Percentiles rank a stretch among this genome's conserved stretches.
Evolutionary conservation across 192 early-diverging fungal genomes (phyloP).

Genomic region (Coemansia sp.): DNA sequence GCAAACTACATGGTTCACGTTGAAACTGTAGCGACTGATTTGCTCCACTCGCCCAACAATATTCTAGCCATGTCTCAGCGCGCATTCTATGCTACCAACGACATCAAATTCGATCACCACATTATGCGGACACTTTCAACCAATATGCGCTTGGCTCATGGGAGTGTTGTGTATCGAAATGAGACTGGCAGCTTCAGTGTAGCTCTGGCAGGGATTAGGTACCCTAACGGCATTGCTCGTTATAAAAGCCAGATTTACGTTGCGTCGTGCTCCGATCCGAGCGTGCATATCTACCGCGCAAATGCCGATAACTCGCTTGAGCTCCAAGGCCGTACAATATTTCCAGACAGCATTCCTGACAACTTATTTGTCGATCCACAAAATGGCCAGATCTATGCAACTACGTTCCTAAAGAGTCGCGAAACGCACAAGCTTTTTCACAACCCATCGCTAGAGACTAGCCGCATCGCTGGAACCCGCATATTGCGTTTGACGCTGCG

Average conservation of each 20-base stretch:
- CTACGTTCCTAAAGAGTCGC: constrained; percentile 25
- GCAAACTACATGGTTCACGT: constrained; percentile 49
- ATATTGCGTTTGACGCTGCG: constrained; percentile 29
- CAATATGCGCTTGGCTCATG: constrained; percentile 23
- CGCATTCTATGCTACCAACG: constrained; percentile 65
- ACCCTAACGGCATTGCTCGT: constrained; percentile 51
- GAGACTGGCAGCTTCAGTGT: constrained; percentile 24
- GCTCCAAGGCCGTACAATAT: constrained; percentile 22
- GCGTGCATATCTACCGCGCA: constrained; percentile 33
- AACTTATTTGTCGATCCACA: constrained; percentile 39
- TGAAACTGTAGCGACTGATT: constrained; percentile 56
- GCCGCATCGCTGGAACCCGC: constrained; percentile 26
- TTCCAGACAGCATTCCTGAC: constrained; percentile 36
- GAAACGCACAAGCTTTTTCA: constrained; percentile 32
- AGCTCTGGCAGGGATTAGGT: constrained; percentile 25
- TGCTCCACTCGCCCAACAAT: constrained; percentile 61
- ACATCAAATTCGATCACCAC: constrained; percentile 36
- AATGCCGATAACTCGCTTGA: constrained; percentile 1
- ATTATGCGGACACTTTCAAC: constrained; percentile 22
- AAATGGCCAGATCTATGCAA: constrained; percentile 46
- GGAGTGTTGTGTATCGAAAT: constrained; percentile 40
- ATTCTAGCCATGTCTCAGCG: constrained; percentile 56
- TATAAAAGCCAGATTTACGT: constrained; percentile 41
- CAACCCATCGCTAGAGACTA: constrained; percentile 35
- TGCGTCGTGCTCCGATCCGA: constrained; percentile 38